Evolutionary conservation across 2,329 filamentous ascomycete species (phyloP).

Genomic region (Incumbomyces delicatus): DNA sequence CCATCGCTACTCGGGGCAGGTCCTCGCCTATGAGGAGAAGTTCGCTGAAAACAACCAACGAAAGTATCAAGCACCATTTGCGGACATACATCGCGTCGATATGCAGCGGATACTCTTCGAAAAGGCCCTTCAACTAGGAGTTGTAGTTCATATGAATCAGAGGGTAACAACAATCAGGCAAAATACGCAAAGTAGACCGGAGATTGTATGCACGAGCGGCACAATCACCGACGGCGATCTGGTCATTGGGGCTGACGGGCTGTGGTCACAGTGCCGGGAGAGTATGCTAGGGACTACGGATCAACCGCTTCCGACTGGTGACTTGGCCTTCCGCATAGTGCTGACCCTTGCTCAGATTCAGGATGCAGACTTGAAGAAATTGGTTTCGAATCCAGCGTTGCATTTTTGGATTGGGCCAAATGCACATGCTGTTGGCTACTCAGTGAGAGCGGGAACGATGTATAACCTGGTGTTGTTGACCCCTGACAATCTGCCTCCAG

Average conservation of each 20-base stretch:
- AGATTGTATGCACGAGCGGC: not conserved
- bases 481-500: conserved; percentile 34
- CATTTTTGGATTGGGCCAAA: conserved; percentile 47
- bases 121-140: conserved; percentile 32
- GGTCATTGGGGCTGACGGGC: conserved; percentile 41
- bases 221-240: conserved; percentile 26
- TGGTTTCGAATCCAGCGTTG: conserved; percentile 40
- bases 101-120: conserved; percentile 36
- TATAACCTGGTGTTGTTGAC: conserved; percentile 41
- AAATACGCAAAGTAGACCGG: conserved; percentile 23
- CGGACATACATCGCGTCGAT: conserved; percentile 42
- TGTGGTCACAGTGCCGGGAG: conserved; percentile 37
- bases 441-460: conserved; percentile 33
- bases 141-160: conserved; percentile 24
- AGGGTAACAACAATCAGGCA: conserved; percentile 23
- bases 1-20: conserved; percentile 7
- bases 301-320: conserved; percentile 43
- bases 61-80: conserved; percentile 8
- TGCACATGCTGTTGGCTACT: conserved; percentile 42
- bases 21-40: conserved; percentile 15
- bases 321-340: conserved; percentile 47
- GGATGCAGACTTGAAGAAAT: conserved; percentile 35
- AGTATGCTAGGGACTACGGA: conserved; percentile 35
- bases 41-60: conserved; percentile 33
- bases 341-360: conserved; percentile 41